These are phyloP conservation scores for Pythium brassicae DNA, from an alignment of 352 stramenopile species.

Conservation along the genomic window DNA sequence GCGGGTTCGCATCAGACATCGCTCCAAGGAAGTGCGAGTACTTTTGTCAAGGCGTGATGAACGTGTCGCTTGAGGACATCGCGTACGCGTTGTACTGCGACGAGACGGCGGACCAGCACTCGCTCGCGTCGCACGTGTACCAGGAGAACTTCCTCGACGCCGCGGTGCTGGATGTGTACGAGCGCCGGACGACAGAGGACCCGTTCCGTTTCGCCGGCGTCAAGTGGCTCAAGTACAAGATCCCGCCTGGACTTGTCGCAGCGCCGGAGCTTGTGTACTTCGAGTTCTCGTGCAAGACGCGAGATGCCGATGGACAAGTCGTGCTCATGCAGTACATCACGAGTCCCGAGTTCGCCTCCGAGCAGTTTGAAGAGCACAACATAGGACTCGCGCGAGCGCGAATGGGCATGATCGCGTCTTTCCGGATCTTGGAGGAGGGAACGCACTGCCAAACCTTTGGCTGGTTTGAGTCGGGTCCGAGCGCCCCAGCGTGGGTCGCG, in stretches of 20 bases:
- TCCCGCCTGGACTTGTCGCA: background rate
- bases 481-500: slow-evolving; percentile 11
- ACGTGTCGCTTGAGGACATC: slow-evolving; percentile 22
- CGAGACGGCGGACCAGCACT: slow-evolving; percentile 29
- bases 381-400: background rate
- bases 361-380: slow-evolving; percentile 3
- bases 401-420: slow-evolving; percentile 5
- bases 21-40: slow-evolving; percentile 20
- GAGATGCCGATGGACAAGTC: slow-evolving; percentile 8
- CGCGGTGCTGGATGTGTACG: slow-evolving; percentile 37
- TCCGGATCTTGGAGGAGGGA: slow-evolving; percentile 7
- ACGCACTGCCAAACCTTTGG: slow-evolving; percentile 7
- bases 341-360: slow-evolving; percentile 6
- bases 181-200: slow-evolving; percentile 26
- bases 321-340: slow-evolving; percentile 14
- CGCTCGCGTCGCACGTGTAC: slow-evolving; percentile 23
- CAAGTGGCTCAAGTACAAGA: slow-evolving; percentile 26
- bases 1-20: no score
- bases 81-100: slow-evolving; percentile 39
- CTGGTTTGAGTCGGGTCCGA: slow-evolving; percentile 2
- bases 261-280: slow-evolving; percentile 9
- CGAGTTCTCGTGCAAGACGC: slow-evolving; percentile 10
- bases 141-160: slow-evolving; percentile 29
- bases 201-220: slow-evolving; percentile 55
- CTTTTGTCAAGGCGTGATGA: slow-evolving; percentile 9